These are phyloP conservation scores for Ogataea wickerhamii DNA, from an alignment of 805 yeast species.

Conservation along the genomic window DNA sequence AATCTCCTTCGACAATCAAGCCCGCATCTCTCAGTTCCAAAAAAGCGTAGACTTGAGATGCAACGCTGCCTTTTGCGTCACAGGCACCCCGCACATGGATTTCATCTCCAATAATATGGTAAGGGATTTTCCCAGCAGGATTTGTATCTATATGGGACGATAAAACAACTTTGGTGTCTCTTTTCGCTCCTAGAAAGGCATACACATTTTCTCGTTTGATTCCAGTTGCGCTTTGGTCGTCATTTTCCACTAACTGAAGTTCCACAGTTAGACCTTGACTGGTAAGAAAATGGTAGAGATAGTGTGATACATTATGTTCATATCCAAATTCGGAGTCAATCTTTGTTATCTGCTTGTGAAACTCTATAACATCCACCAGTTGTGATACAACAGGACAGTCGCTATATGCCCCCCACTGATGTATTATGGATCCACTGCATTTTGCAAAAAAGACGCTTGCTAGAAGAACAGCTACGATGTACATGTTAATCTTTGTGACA, in stretches of 20 bases:
- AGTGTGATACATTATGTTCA: no score
- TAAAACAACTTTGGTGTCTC: conserved; percentile 43
- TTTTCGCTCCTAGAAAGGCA: conserved; percentile 44
- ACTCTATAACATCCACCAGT: no score
- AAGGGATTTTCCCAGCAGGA: conserved; percentile 26
- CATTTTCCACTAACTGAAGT: conserved; percentile 7
- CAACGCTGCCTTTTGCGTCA: conserved; percentile 63
- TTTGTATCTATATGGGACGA: conserved; percentile 50
- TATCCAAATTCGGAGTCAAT: no score
- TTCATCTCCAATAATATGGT: conserved; percentile 33
- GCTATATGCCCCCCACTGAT: no score
- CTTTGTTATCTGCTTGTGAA: no score
- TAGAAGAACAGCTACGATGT: no score
- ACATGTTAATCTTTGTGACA: no score
- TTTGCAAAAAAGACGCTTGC: no score
- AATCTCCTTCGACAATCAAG: conserved; percentile 46
- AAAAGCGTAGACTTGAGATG: conserved; percentile 49
- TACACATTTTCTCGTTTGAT: conserved; percentile 42
- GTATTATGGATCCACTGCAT: no score
- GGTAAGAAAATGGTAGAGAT: no score
- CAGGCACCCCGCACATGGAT: conserved; percentile 59
- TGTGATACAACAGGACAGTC: no score
- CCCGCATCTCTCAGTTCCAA: conserved; percentile 37
- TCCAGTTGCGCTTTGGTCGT: conserved; percentile 4
- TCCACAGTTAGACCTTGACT: no score